A percentile compares a stretch with the other conserved stretches of the same genome.
Conservation (phyloP, 768 basidiomycete genomes). For the Phaffia tasmanica region DNA sequence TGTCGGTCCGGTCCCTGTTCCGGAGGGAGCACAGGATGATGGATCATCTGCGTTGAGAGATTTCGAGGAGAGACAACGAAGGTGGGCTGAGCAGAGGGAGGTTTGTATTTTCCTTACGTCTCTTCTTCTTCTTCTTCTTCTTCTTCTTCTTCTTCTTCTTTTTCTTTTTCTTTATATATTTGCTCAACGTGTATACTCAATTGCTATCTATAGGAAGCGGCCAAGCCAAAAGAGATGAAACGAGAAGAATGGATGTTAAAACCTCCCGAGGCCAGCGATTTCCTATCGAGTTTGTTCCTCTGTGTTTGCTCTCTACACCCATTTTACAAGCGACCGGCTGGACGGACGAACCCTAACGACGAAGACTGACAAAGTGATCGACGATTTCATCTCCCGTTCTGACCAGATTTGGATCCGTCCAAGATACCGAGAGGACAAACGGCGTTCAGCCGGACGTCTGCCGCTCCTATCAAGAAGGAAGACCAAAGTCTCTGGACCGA, state of each 20-base stretch:
- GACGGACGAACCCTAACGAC: neutral
- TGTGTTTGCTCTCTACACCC: neutral
- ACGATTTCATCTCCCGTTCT: neutral
- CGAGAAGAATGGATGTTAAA: conserved; percentile 98
- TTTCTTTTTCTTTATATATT: neutral
- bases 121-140: neutral
- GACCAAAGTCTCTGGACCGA: conserved; percentile 87
- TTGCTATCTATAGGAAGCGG: conserved; percentile 49
- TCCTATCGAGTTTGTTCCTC: conserved; percentile 53
- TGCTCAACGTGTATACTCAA: neutral
- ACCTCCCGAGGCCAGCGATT: conserved; percentile 69
- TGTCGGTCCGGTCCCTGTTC: conserved; percentile 68
- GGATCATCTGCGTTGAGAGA: conserved; percentile 51
- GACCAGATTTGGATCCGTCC: conserved; percentile 69
- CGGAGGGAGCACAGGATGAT: conserved; percentile 35
- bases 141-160: neutral
- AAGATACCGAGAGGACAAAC: conserved; percentile 46
- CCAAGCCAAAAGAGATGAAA: conserved; percentile 62
- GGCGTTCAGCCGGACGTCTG: conserved; percentile 27
- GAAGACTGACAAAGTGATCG: neutral
- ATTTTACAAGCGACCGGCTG: conserved; percentile 33
- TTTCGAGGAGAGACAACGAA: conserved; percentile 76
- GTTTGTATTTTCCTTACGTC: conserved; percentile 24
- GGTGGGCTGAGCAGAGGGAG: conserved; percentile 58
- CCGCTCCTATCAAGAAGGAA: conserved; percentile 39